Base-by-base conservation (phyloP, 139 green algal genomes). In the Chlorella sp. region DNA sequence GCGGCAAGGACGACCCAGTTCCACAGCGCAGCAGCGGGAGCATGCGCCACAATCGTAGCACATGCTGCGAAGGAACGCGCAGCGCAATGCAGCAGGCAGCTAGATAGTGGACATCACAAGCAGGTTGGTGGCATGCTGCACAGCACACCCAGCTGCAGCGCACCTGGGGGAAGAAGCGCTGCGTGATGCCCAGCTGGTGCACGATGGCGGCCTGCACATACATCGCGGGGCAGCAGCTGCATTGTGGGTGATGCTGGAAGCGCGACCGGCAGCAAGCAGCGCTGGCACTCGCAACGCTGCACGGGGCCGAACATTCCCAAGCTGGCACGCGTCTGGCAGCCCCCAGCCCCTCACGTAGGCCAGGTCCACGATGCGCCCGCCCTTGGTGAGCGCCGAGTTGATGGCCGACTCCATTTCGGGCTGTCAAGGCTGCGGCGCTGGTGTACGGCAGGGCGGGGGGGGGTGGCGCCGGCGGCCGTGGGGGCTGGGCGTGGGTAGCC, bases 161-260 rank as follows among this genome's bases (percentile, higher is more conserved):
- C 46, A 68, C 67, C 80, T 70, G 34, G 3, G 67, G 80, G 69
- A 85, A 85, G 68, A 85, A 85, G 48, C 68, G 68, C 62, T 75
- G 62, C n/a, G 77, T 87, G 41, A 91, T 68, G 43, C 87, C 85
- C 43, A 91, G 76, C 51, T 91, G 82, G 69, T 91, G 89, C 34
- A 91, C 85, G 26, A 88, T n/a, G 7, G 80, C 36, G 17, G 72
- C 51, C 51, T 60, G 51, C 51, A 60, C 14, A 8, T n/a, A n/a
- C n/a, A n/a, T n/a, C n/a, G n/a, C n/a, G n/a, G n/a, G n/a, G n/a
- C n/a, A n/a, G n/a, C n/a, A n/a, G n/a, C n/a, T n/a, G n/a, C n/a
- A n/a, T n/a, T n/a, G n/a, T n/a, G n/a, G n/a, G n/a, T n/a, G n/a
- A n/a, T n/a, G n/a, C n/a, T n/a, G n/a, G n/a, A n/a, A n/a, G n/a